Conservation (phyloP, 2,329 filamentous ascomycete genomes). For the Fragosphaeria purpurea region DNA sequence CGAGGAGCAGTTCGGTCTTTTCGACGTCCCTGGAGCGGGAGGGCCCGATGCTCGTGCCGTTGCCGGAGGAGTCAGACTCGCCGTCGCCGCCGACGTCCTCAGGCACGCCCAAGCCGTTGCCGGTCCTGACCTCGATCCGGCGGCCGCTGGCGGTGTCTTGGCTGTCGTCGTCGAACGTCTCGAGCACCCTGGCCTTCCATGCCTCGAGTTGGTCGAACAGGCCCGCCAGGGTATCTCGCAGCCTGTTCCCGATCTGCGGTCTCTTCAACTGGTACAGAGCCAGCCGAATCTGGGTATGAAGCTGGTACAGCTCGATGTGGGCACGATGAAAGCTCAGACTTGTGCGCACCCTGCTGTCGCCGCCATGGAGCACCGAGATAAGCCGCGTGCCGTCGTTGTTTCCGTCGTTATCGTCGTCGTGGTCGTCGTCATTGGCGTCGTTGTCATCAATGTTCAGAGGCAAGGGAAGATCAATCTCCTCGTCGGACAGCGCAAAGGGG, state of each 20-base stretch:
- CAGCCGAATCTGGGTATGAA: conserved; percentile 8
- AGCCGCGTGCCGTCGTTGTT: no score
- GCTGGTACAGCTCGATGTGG: conserved; percentile 7
- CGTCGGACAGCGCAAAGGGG: conserved; percentile 10
- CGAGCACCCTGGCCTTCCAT: conserved; percentile 1
- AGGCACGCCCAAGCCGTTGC: no score
- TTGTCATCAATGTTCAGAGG: neutral
- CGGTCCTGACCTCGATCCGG: no score
- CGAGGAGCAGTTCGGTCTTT: conserved; percentile 4
- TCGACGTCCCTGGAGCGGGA: neutral
- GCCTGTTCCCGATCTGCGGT: neutral
- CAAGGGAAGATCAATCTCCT: conserved; percentile 9
- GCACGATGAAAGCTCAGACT: conserved; percentile 4
- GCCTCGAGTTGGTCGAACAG: conserved; percentile 4
- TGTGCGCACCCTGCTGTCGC: neutral
- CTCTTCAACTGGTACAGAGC: conserved; percentile 5
- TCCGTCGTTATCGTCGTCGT: neutral
- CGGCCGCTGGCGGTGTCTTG: no score
- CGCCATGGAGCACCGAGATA: no score
- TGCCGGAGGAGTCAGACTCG: neutral
- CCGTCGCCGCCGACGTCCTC: neutral
- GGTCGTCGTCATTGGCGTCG: neutral
- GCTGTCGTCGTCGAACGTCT: neutral
- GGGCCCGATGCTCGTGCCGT: neutral
- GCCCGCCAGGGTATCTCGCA: neutral